Evolutionary conservation across 2,329 filamentous ascomycete genomes (phyloP).

Genomic region (Fusarium pseudonygamai): DNA sequence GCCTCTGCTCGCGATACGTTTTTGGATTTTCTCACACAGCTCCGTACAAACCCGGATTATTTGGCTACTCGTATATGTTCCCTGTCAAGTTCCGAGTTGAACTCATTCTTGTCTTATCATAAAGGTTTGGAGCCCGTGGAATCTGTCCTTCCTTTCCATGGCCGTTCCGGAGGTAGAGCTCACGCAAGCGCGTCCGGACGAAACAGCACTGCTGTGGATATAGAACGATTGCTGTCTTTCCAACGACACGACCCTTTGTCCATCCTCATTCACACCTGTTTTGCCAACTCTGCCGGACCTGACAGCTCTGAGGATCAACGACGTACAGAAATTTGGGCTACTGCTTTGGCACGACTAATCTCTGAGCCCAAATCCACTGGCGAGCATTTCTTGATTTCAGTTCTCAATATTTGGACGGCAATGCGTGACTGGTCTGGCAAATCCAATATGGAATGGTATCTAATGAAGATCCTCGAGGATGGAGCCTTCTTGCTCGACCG

Average conservation of each 20-base stretch:
- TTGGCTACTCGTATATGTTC: conserved; percentile 82
- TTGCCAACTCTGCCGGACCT: conserved; percentile 84
- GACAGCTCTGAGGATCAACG: conserved; percentile 83
- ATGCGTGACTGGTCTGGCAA: conserved; percentile 92
- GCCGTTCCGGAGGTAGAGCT: conserved; percentile 58
- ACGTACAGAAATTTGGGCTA: conserved; percentile 88
- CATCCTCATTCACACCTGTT: conserved; percentile 86
- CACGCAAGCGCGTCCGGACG: conserved; percentile 57
- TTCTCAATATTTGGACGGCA: conserved; percentile 87
- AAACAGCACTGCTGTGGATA: conserved; percentile 65
- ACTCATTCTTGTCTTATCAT: conserved; percentile 80
- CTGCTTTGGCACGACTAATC: conserved; percentile 84
- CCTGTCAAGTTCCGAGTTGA: conserved; percentile 79
- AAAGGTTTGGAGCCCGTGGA: conserved; percentile 83
- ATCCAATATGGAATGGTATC: conserved; percentile 89
- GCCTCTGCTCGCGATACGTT: conserved; percentile 78
- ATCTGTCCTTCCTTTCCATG: conserved; percentile 79
- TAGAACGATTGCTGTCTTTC: conserved; percentile 87
- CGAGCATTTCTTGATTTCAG: conserved; percentile 82
- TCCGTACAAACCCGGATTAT: conserved; percentile 89
- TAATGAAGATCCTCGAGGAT: conserved; percentile 94
- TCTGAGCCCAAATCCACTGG: conserved; percentile 78
- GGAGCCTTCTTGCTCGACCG: conserved; percentile 91
- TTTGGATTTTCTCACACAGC: conserved; percentile 79
- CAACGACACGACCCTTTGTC: conserved; percentile 89